These are phyloP conservation scores for Tinospora cordifolia DNA, from an alignment of 164 flowering plant genomes.

Conservation along the genomic window DNA sequence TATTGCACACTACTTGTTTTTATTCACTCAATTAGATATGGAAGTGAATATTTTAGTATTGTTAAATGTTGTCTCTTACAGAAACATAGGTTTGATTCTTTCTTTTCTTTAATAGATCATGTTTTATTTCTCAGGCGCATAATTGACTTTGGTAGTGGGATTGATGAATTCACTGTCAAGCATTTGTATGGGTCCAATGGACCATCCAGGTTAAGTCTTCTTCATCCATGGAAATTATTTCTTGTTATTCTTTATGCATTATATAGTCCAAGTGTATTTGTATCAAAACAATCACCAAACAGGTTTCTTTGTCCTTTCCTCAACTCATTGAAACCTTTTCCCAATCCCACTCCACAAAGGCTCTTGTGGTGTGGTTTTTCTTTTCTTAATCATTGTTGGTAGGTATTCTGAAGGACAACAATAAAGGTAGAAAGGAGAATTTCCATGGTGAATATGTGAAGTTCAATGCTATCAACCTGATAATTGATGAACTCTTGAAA, in stretches of 20 bases:
- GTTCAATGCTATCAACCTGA: background rate
- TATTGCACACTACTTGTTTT: no score
- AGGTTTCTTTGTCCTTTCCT: background rate
- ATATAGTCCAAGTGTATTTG: background rate
- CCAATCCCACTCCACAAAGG: no score
- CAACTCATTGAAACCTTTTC: no score
- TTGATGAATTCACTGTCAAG: constrained; percentile 75
- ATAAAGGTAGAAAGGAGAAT: background rate
- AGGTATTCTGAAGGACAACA: no score
- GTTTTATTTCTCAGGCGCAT: constrained; percentile 59
- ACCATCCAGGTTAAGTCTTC: constrained; percentile 65
- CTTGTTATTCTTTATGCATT: background rate
- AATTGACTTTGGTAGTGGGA: constrained; percentile 97
- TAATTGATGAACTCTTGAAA: no score
- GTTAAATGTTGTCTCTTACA: background rate
- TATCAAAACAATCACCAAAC: background rate
- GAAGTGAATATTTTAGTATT: background rate
- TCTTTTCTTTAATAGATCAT: background rate
- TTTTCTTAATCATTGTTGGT: no score
- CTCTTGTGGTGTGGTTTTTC: no score
- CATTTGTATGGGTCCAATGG: constrained; percentile 80
- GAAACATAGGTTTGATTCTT: background rate
- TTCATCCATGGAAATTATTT: background rate
- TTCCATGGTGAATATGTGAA: background rate
- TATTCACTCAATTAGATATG: background rate